These are phyloP conservation scores for Clathrospora elynae DNA, from an alignment of 2,329 filamentous ascomycete species.

Conservation along the genomic window DNA sequence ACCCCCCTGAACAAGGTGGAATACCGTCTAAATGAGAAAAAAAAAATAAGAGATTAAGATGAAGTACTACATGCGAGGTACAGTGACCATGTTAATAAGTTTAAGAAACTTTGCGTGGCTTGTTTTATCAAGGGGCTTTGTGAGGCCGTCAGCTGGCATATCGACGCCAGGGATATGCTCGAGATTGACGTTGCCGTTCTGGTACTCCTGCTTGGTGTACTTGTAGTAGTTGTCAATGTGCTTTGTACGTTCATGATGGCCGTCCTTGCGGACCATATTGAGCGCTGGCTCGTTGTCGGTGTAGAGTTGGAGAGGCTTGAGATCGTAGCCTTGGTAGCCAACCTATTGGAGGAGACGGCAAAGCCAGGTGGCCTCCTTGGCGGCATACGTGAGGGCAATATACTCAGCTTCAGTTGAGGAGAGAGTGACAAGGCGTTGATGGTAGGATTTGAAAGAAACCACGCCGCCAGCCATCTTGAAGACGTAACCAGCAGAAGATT, in stretches of 20 bases:
- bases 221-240: conserved; percentile 19
- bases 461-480: conserved; percentile 2
- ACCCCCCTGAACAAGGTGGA: no score
- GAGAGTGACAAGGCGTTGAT: conserved; percentile 8
- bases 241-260: conserved; percentile 11
- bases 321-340: not conserved
- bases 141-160: conserved; percentile 2
- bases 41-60: no score
- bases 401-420: conserved; percentile 1
- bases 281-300: conserved; percentile 13
- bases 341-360: not conserved
- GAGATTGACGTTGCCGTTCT: not conserved
- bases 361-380: conserved; percentile 1
- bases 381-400: conserved; percentile 2
- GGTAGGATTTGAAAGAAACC: conserved; percentile 21
- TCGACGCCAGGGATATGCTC: not conserved
- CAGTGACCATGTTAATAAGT: no score
- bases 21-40: no score
- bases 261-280: conserved; percentile 8
- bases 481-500: not conserved
- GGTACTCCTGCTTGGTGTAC: conserved; percentile 6
- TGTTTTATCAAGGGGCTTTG: conserved; percentile 1
- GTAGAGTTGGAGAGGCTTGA: conserved; percentile 3
- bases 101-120: not conserved
- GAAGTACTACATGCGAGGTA: no score